Percentiles rank a stretch among this genome's conserved stretches.
Conservation (phyloP, 257 asterid genomes). For the Plantago major region DNA sequence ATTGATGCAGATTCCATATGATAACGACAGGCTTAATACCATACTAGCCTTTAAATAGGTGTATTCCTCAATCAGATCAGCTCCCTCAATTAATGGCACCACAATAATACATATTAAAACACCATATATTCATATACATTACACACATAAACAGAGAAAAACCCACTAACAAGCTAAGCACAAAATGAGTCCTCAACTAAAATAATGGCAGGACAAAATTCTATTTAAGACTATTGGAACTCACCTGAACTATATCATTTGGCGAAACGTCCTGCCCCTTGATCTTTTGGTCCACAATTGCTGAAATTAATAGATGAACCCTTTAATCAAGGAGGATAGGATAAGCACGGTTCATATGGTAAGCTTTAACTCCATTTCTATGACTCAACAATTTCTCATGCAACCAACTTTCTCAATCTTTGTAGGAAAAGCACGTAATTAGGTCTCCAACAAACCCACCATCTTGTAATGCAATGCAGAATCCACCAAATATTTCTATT, state of each 20-base stretch:
- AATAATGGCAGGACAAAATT: neutral
- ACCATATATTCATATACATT: too few species aligned
- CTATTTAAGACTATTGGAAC: conserved; percentile 20
- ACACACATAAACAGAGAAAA: too few species aligned
- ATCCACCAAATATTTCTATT: neutral
- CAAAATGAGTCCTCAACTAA: conserved; percentile 12
- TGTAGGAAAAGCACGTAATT: neutral
- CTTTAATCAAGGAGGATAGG: conserved; percentile 24
- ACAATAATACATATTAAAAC: too few species aligned
- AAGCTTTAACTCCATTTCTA: neutral
- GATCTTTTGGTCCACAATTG: conserved; percentile 81
- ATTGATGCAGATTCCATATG: neutral
- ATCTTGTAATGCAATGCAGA: neutral
- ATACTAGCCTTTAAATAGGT: neutral
- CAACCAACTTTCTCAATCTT: neutral
- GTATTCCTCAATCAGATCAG: neutral
- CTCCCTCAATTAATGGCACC: too few species aligned
- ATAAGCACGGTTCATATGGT: neutral
- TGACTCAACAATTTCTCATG: neutral
- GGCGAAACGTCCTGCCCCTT: conserved; percentile 69
- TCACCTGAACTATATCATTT: conserved; percentile 75
- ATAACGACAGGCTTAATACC: neutral
- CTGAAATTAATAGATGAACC: conserved; percentile 51
- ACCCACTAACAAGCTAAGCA: too few species aligned
- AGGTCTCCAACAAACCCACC: neutral